phyloP scores from a whole-genome alignment of 768 basidiomycete genomes.

The Xanthoconium purpureum region DNA sequence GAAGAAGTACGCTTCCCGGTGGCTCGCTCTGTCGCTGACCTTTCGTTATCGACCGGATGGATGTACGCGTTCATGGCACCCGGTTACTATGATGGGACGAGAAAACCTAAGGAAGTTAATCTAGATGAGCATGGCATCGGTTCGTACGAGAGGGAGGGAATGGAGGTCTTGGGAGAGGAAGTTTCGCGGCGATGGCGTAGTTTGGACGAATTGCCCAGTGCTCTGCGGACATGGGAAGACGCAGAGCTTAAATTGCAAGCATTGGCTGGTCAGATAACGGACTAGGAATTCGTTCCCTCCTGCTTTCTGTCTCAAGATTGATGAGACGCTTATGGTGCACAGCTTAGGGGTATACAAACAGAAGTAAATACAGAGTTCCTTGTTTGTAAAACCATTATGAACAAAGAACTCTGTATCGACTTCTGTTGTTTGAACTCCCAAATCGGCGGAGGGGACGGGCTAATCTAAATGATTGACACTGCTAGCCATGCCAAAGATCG shows the following conservation, averaged over 20 bases:
- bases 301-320: too few species aligned
- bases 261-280: background rate
- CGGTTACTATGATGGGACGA: conserved; percentile 23
- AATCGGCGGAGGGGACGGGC: too few species aligned
- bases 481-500: too few species aligned
- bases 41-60: conserved; percentile 16
- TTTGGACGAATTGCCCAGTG: conserved; percentile 4
- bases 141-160: conserved; percentile 15
- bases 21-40: conserved; percentile 8
- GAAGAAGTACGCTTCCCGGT: conserved; percentile 16
- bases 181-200: conserved; percentile 15
- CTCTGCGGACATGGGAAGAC: conserved; percentile 14
- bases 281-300: too few species aligned
- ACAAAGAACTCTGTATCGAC: too few species aligned
- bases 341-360: too few species aligned
- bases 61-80: conserved; percentile 19
- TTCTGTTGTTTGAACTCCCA: too few species aligned
- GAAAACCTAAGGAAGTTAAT: conserved; percentile 2
- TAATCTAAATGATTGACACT: too few species aligned
- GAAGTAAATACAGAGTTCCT: too few species aligned
- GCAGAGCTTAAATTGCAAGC: conserved; percentile 13
- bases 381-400: too few species aligned
- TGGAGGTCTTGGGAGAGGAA: conserved; percentile 13
- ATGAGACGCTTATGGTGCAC: too few species aligned
- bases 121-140: conserved; percentile 9